phyloP scores from a whole-genome alignment of 2,329 filamentous ascomycete genomes.

The Colletotrichum tropicale region DNA sequence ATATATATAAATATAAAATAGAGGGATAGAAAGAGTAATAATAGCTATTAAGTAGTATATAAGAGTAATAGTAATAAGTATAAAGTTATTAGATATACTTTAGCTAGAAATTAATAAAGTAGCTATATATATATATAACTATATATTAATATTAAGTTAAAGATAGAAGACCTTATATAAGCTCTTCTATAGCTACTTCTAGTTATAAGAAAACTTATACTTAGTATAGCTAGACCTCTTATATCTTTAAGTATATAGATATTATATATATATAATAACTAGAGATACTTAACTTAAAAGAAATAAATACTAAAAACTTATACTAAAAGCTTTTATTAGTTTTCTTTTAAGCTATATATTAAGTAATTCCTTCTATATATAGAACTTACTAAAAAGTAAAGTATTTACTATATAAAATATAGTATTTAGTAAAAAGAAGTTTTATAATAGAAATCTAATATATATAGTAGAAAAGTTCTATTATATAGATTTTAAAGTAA shows the following conservation, averaged over 20 bases:
- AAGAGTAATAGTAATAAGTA: not conserved
- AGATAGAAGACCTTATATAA: no score
- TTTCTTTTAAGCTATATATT: no score
- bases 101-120: not conserved
- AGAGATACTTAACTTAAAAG: no score
- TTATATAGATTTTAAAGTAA: not conserved
- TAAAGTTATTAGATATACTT: not conserved
- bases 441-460: not conserved
- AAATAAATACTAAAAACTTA: no score
- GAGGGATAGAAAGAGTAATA: accelerated
- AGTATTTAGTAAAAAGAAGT: not conserved
- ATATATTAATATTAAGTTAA: not conserved
- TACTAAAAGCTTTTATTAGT: no score
- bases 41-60: not conserved
- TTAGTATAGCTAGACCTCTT: no score
- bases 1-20: not conserved
- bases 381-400: no score
- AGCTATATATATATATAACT: not conserved
- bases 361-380: no score
- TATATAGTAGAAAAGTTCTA: not conserved
- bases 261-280: no score
- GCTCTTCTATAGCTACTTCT: no score
- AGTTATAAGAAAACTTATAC: no score
- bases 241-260: no score
- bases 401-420: not conserved